Base-by-base conservation (phyloP, 2,329 filamentous ascomycete genomes). In the Colletotrichum australisinense region DNA sequence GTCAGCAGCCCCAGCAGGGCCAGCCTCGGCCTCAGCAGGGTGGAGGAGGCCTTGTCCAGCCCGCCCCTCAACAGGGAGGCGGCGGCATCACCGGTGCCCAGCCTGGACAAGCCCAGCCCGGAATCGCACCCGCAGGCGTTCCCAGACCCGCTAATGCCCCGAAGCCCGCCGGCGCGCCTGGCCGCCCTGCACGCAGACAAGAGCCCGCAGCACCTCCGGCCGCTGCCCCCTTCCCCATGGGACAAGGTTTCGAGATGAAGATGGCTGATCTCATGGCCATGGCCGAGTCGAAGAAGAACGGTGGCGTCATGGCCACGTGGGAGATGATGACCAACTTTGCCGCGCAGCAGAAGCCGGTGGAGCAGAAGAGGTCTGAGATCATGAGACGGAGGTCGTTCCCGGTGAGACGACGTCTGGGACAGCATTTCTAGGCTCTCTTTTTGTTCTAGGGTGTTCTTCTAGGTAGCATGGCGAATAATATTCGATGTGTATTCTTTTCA, bases 401-500 rank as follows among this genome's bases (percentile, higher is more conserved):
- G 42, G 49, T 62, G 67, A 70, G 70, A 62, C 42, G 70, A 64
- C 67, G 60, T 19, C 53, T 70, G 11, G 70, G 67, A 42, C 32
- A 22, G 35, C 60, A 73, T 69, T 70, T 70, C 70, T 73, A 73
- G 52, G 24, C 42, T 22, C n/a, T 49, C 5, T 22, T 49, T 49
- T 49, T 22, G 16, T 49, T 49, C 19, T 49, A 49, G 22, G 19
- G 38, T 19, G 7, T 22, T 22, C 14, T 24, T 66, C 53, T n/a
- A 30, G 28, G 32, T 55, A 69, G 70, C 70, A 73, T 73, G 70
- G 70, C 70, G 66, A 59, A 59, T 70, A 65, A 70, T 70, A 66
- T 56, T 73, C 60, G 46, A 73, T 56, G 46, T 65, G 55, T 73
- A 60, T 73, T 62, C 46, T 56, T 60, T 65, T 65, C 59, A 64